Conservation (phyloP, 2,329 filamentous ascomycete genomes). For the Berkeleyomyces rouxiae region DNA sequence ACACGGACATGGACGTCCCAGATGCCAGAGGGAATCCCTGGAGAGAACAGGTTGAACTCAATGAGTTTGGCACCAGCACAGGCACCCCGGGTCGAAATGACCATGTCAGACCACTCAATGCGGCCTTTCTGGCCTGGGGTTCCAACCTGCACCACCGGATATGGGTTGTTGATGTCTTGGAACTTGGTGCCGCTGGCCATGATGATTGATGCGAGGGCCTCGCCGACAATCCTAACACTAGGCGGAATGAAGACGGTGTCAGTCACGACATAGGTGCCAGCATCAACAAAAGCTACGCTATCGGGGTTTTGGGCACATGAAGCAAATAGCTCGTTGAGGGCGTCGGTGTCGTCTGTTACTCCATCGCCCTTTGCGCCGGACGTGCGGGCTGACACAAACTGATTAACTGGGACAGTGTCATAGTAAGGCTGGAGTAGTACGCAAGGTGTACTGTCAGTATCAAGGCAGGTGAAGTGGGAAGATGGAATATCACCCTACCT, state of each 20-base stretch:
- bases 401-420: slow-evolving; percentile 35
- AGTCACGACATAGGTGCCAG: slow-evolving; percentile 43
- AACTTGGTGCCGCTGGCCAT: slow-evolving; percentile 41
- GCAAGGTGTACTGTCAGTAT: not conserved
- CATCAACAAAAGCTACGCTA: slow-evolving; percentile 43
- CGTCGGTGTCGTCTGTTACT: slow-evolving; percentile 54
- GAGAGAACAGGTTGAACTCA: slow-evolving; percentile 51
- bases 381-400: slow-evolving; percentile 53
- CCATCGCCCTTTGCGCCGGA: slow-evolving; percentile 59
- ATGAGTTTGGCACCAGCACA: slow-evolving; percentile 53
- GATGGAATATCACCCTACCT: slow-evolving; percentile 20
- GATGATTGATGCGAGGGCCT: slow-evolving; percentile 35
- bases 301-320: slow-evolving; percentile 31
- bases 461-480: not conserved
- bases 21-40: slow-evolving; percentile 32
- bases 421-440: slow-evolving; percentile 43
- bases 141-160: slow-evolving; percentile 52
- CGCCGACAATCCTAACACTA: slow-evolving; percentile 41
- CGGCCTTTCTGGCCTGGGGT: slow-evolving; percentile 42
- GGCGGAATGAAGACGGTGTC: slow-evolving; percentile 34
- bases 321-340: slow-evolving; percentile 49
- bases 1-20: slow-evolving; percentile 69
- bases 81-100: slow-evolving; percentile 51
- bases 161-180: slow-evolving; percentile 38
- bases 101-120: slow-evolving; percentile 56